Evolutionary conservation across 768 basidiomycete genomes (phyloP).

Genomic region (Nidularia pulvinata): DNA sequence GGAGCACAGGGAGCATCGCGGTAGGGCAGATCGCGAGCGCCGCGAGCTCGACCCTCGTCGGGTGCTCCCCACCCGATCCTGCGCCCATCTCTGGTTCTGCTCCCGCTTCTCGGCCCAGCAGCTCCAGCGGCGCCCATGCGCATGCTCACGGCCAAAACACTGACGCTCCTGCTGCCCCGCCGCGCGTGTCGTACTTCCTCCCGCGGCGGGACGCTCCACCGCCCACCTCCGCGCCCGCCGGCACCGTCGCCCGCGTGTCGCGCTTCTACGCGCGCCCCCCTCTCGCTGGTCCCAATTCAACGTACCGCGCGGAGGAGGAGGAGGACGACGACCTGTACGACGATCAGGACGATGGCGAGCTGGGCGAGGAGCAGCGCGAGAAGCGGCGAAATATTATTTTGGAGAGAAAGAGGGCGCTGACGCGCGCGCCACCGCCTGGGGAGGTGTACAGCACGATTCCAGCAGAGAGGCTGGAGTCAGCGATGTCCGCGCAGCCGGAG

Average conservation of each 20-base stretch:
- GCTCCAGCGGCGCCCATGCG: background rate
- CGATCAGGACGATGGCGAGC: conserved; percentile 1
- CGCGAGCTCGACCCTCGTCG: conserved; percentile 8
- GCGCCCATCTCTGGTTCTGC: background rate
- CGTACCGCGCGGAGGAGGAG: conserved; percentile 12
- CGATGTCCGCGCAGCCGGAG: conserved; percentile 27
- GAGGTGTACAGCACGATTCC: conserved; percentile 65
- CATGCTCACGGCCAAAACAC: too few relatives aligned
- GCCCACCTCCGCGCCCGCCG: too few relatives aligned
- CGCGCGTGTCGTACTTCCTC: background rate
- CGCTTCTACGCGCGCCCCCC: too few relatives aligned
- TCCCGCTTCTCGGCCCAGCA: background rate
- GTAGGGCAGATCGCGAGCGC: conserved; percentile 24
- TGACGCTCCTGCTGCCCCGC: background rate
- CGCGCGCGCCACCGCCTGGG: conserved; percentile 56
- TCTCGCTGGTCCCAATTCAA: too few relatives aligned
- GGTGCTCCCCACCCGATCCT: conserved; percentile 6
- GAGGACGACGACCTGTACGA: conserved; percentile 29
- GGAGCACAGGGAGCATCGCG: conserved; percentile 7
- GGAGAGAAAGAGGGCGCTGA: conserved; percentile 13
- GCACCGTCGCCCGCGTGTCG: too few relatives aligned
- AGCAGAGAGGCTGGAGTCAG: conserved; percentile 47
- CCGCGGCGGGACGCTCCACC: too few relatives aligned
- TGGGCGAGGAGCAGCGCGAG: too few relatives aligned
- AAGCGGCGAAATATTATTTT: too few relatives aligned